Base-by-base conservation (phyloP, 176 grass and related monocot species). In the Ananas comosus region DNA sequence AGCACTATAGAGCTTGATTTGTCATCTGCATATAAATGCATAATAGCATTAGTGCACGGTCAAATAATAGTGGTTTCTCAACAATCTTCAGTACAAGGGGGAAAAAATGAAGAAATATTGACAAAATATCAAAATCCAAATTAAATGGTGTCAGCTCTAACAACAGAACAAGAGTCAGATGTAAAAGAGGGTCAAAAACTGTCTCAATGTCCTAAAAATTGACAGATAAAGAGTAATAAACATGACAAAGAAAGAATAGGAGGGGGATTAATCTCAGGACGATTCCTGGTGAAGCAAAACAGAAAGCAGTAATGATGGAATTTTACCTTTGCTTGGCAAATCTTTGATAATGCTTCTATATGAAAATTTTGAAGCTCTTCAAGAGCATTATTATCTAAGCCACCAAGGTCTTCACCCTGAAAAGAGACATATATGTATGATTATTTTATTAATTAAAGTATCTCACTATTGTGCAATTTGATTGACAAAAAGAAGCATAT, bases 281-380 rank as follows among this genome's bases (percentile, higher is more conserved):
- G 51, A 21, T 64, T 76, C 71, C n/a, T 6, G 51, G 48, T 42
- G 16, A 48, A 53, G 24, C 66, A 59, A 77, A 23, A 13, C 19
- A 14, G 11, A 52, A 14, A 65, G 33, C 16, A 70, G 51, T 68
- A 61, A 59, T 21, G 48, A 24, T 68, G 24, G 70, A 17, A 25
- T 3, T 16, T 64, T 83, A 87, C 93, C 84, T 97, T 97, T 81
- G 87, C 89, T 81, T 97, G 86, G 69, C 93, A 97, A 65, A 92
- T 85, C 68, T 83, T 97, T 19, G 93, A 90, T 51, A 97, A 78
- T n/a, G 89, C 86, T 87, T 89, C 86, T 49, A 92, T 84, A 80
- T 92, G 93, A 71, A 97, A 97, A 68, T 78, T 97, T 63, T 97
- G 89, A 65, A 92, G 58, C 9, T 89, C 93, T 56, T 97, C 89